Percentiles rank a stretch among this genome's conserved stretches.
These are phyloP conservation scores for Mycena epipterygia DNA, from an alignment of 768 basidiomycete genomes.

Conservation along the genomic window DNA sequence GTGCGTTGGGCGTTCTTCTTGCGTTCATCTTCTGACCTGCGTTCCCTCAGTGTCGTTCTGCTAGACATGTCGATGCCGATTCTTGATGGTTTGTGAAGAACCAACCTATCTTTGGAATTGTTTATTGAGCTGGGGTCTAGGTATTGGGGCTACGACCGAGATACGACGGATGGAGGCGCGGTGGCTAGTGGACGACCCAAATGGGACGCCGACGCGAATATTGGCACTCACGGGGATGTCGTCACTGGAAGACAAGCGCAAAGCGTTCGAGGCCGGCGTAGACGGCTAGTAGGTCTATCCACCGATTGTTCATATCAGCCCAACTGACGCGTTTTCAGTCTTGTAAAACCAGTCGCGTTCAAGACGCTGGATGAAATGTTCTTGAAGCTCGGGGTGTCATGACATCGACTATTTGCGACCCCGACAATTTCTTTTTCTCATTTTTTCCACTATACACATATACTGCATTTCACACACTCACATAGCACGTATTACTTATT, in stretches of 20 bases:
- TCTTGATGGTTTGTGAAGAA: constrained; percentile 79
- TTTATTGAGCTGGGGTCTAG: constrained; percentile 49
- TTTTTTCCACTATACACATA: constrained; percentile 6
- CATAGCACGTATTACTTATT: constrained; percentile 28
- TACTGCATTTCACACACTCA: constrained; percentile 10
- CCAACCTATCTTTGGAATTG: neutral
- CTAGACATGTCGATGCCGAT: constrained; percentile 95
- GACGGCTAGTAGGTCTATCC: constrained; percentile 90
- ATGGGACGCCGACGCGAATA: constrained; percentile 63
- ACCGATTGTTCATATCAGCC: neutral
- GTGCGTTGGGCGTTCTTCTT: constrained; percentile 60
- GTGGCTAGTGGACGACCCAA: constrained; percentile 43
- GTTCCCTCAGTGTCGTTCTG: constrained; percentile 75
- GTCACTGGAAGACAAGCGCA: constrained; percentile 90
- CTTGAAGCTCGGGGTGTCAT: constrained; percentile 71
- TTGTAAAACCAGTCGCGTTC: constrained; percentile 97
- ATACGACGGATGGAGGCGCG: constrained; percentile 82
- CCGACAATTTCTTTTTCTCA: neutral
- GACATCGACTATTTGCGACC: constrained; percentile 24
- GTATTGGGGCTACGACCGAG: constrained; percentile 85
- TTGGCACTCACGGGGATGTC: constrained; percentile 95
- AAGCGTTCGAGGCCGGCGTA: constrained; percentile 93
- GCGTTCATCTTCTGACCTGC: constrained; percentile 18
- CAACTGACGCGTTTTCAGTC: constrained; percentile 56
- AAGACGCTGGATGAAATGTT: constrained; percentile 91